A percentile compares a stretch with the other conserved stretches of the same genome.
phyloP scores from a whole-genome alignment of 768 basidiomycete genomes.

The Russula brevipes region DNA sequence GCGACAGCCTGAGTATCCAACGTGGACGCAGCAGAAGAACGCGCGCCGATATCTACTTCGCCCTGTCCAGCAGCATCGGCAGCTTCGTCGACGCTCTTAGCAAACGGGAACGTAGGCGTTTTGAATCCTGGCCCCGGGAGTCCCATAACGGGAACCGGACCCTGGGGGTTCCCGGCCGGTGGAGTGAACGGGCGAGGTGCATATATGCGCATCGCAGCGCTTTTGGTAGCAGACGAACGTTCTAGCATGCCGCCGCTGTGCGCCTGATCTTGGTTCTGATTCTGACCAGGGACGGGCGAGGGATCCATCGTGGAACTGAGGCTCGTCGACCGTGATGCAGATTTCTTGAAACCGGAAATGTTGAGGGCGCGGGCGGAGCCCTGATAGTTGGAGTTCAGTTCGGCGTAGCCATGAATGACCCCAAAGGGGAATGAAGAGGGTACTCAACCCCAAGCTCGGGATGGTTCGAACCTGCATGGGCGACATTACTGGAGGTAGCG shows the following conservation, averaged over 20 bases:
- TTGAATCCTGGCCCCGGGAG: slow-evolving; percentile 15
- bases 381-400: neutral
- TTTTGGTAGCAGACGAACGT: neutral
- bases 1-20: neutral
- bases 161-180: neutral
- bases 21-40: neutral
- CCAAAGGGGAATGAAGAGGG: neutral
- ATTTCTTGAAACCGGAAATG: slow-evolving; percentile 15
- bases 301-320: neutral
- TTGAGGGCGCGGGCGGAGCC: slow-evolving; percentile 11
- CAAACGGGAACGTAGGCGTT: slow-evolving; percentile 12
- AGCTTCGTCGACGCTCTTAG: slow-evolving; percentile 3
- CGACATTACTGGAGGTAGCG: neutral
- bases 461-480: neutral
- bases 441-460: slow-evolving; percentile 1
- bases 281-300: neutral
- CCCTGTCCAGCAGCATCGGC: neutral
- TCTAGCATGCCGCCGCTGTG: neutral
- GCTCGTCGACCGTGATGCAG: neutral
- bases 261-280: neutral
- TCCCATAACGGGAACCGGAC: neutral
- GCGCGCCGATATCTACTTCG: neutral
- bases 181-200: slow-evolving; percentile 18
- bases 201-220: slow-evolving; percentile 17
- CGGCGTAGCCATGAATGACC: neutral